phyloP scores from a whole-genome alignment of 108 stramenopile genomes.

The Pseudonitzschia multistriata region DNA sequence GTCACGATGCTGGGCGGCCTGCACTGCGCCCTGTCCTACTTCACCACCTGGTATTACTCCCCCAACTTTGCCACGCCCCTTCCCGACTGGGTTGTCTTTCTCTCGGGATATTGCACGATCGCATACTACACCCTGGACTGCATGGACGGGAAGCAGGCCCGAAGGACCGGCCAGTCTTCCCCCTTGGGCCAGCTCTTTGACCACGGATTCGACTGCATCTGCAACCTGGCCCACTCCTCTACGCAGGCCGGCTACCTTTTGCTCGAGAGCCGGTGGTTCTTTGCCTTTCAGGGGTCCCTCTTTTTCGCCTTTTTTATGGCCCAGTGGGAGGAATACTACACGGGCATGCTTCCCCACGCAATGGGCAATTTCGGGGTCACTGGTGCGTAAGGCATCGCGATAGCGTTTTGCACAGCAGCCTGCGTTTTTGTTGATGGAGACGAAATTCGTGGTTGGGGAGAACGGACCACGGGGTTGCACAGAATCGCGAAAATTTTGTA shows the following conservation, averaged over 20 bases:
- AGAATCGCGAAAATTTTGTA: too few species aligned
- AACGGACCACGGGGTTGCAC: too few species aligned
- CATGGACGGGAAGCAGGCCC: slow-evolving; percentile 89
- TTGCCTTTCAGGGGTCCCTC: slow-evolving; percentile 62
- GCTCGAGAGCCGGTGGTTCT: slow-evolving; percentile 45
- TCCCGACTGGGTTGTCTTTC: slow-evolving; percentile 63
- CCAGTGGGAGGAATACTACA: slow-evolving; percentile 97
- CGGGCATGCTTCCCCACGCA: slow-evolving; percentile 76
- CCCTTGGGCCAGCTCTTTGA: slow-evolving; percentile 96
- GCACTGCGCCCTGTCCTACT: slow-evolving; percentile 59
- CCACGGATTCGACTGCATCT: slow-evolving; percentile 94
- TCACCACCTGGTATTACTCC: slow-evolving; percentile 28
- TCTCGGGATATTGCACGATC: slow-evolving; percentile 56
- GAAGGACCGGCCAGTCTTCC: slow-evolving; percentile 60
- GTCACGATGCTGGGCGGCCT: slow-evolving; percentile 81
- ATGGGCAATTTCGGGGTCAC: slow-evolving; percentile 77
- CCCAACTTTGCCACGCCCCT: slow-evolving; percentile 45
- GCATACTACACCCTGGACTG: slow-evolving; percentile 82
- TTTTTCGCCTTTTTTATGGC: slow-evolving; percentile 88
- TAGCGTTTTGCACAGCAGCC: too few species aligned
- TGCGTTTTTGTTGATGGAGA: too few species aligned
- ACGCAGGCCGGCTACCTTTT: slow-evolving; percentile 51
- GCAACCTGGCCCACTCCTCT: slow-evolving; percentile 65
- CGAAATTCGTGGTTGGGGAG: too few species aligned
- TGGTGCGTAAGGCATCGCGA: not conserved